These are phyloP conservation scores for Pseudogymnoascus pannorum DNA, from an alignment of 2,329 filamentous ascomycete genomes.

Conservation along the genomic window DNA sequence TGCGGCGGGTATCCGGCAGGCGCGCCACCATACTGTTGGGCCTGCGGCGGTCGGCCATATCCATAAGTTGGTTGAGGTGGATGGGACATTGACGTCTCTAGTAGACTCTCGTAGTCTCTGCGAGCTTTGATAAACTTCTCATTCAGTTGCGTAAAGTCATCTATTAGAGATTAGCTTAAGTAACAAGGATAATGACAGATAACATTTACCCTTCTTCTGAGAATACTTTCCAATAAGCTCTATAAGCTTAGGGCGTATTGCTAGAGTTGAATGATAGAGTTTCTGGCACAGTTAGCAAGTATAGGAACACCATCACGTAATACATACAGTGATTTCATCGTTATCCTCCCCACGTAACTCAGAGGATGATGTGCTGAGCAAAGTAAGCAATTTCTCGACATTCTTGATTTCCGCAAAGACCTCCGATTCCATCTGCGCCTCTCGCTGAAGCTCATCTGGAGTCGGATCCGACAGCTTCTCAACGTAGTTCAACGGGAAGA, in stretches of 20 bases:
- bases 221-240: slow-evolving; percentile 98
- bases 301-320: background rate
- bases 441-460: slow-evolving; percentile 83
- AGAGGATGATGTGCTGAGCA: slow-evolving; percentile 80
- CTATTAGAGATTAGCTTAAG: slow-evolving; percentile 39
- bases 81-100: slow-evolving; percentile 95
- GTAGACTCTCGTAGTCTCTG: slow-evolving; percentile 89
- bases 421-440: slow-evolving; percentile 88
- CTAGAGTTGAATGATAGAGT: slow-evolving; percentile 85
- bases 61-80: slow-evolving; percentile 76
- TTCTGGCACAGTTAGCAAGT: slow-evolving; percentile 42
- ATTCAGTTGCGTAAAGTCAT: slow-evolving; percentile 97
- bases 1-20: slow-evolving; percentile 29
- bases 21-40: slow-evolving; percentile 16
- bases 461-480: slow-evolving; percentile 96
- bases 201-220: slow-evolving; percentile 79
- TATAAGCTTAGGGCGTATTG: slow-evolving; percentile 93
- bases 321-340: slow-evolving; percentile 80
- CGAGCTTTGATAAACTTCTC: slow-evolving; percentile 99
- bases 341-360: slow-evolving; percentile 82
- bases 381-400: slow-evolving; percentile 73
- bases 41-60: slow-evolving; percentile 32
- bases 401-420: slow-evolving; percentile 72
- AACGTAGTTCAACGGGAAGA: slow-evolving; percentile 97
- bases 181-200: background rate